Evolutionary conservation across 1,284 basidiomycete species (phyloP), one percentile per base, ranked within the genome.

Genomic region (Tilletia horrida): DNA sequence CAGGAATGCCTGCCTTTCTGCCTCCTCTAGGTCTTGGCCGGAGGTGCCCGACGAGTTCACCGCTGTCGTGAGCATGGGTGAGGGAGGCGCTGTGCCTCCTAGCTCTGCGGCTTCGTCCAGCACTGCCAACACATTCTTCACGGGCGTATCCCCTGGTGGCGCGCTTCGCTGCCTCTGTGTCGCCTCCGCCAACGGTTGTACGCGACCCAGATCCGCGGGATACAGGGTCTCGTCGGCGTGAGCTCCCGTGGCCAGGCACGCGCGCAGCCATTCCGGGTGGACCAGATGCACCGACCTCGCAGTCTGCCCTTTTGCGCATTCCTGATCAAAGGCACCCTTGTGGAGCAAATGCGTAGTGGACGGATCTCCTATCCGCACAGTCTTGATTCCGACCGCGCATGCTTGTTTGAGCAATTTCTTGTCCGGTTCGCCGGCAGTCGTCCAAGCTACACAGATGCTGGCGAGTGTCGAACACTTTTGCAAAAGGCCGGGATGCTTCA

Each of bases 301-400:
- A 2, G 35, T 29, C 9, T 31, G 27, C 27, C 55, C 55, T 35
- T 25, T 29, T 9, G 27, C 29, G 27, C 31, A 59, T n/a, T 29
- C 55, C 29, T 40, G 29, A 18, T 25, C 18, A 4, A 59, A 29
- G 18, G 55, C 55, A 21, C 55, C 55, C 31, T 35, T 31, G 55
- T 59, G 55, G 16, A 59, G 55, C 16, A 59, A 16, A n/a, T 59
- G 55, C n/a, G 55, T 59, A 18, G 55, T 59, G 18, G 27, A n/a
- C 7, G 25, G 6, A 27, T 59, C 55, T 16, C 55, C 55, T 4
- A 59, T 16, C 9, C 27, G 27, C 11, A 59, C 55, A 16, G n/a
- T 31, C 14, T 31, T 21, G 27, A 29, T 29, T 9, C 55, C 55
- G 1, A 59, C 27, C 9, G 25, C 55, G 27, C n/a, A 13, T 9